A percentile compares a stretch with the other conserved stretches of the same genome.
Conservation (phyloP, 2,329 filamentous ascomycete genomes). For the Colletotrichum tropicale region DNA sequence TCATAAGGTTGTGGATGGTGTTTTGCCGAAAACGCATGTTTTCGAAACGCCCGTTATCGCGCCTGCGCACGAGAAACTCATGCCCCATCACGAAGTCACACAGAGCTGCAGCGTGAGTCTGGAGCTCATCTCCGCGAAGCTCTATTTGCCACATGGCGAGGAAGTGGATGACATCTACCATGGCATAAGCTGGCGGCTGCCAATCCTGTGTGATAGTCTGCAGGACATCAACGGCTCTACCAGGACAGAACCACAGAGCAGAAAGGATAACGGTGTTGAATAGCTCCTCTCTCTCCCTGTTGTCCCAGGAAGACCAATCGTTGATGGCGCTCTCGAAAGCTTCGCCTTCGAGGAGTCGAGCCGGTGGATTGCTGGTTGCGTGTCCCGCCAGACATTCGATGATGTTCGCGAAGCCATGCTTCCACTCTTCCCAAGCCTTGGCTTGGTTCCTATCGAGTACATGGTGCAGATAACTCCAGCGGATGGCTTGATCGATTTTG, state of each 20-base stretch:
- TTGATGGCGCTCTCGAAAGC: constrained; percentile 26
- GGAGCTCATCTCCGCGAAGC: background rate
- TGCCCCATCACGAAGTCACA: constrained; percentile 24
- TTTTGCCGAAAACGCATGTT: constrained; percentile 41
- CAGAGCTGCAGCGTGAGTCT: constrained; percentile 14
- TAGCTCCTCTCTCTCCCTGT: background rate
- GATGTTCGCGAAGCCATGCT: background rate
- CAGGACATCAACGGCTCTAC: constrained; percentile 35
- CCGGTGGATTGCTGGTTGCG: background rate
- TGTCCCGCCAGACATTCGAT: background rate
- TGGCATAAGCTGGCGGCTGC: constrained; percentile 39
- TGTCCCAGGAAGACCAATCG: constrained; percentile 22
- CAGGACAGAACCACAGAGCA: constrained; percentile 34
- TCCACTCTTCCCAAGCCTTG: background rate
- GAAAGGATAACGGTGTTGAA: constrained; percentile 42
- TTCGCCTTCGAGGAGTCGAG: constrained; percentile 30
- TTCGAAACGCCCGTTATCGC: constrained; percentile 20
- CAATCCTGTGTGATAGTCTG: constrained; percentile 42
- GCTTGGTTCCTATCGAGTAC: background rate
- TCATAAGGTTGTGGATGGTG: constrained; percentile 30
- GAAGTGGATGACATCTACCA: constrained; percentile 38
- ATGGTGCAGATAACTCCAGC: background rate
- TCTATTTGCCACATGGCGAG: constrained; percentile 26
- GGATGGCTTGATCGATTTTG: background rate
- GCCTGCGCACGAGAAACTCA: background rate